Percentiles rank a stretch among this genome's conserved stretches.
Conservation (phyloP, 2,329 filamentous ascomycete genomes). For the Elsinoe ampelina region DNA sequence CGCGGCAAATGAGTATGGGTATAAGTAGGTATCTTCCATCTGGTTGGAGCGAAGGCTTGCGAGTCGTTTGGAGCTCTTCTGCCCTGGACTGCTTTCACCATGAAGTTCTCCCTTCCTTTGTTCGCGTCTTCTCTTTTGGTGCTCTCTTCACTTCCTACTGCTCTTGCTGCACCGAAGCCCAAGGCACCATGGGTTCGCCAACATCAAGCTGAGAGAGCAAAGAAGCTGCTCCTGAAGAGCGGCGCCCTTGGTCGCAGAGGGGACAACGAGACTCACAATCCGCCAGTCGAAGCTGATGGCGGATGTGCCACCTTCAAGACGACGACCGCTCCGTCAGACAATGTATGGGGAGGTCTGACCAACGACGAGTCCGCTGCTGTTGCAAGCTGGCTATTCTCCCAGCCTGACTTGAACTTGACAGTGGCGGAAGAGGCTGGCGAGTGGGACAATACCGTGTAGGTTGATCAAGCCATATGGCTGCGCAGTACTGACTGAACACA, state of each 20-base stretch:
- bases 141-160: neutral
- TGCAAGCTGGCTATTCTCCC: constrained; percentile 33
- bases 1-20: neutral
- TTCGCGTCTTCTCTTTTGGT: neutral
- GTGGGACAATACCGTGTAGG: constrained; percentile 21
- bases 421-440: constrained; percentile 19
- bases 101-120: neutral
- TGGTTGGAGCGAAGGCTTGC: neutral
- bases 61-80: neutral
- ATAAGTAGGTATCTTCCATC: neutral
- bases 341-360: constrained; percentile 34
- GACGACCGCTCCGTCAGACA: constrained; percentile 31
- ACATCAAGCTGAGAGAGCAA: neutral
- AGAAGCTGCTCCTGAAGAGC: neutral
- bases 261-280: neutral
- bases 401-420: constrained; percentile 33
- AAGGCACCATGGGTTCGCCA: constrained; percentile 1
- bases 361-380: constrained; percentile 32
- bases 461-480: neutral
- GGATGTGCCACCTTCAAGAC: neutral
- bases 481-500: neutral
- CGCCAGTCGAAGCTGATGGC: neutral
- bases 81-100: neutral
- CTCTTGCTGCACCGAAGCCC: neutral
- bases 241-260: neutral